These are phyloP conservation scores for Erysimum cheiri DNA, from an alignment of 441 rosid genomes.

Conservation along the genomic window DNA sequence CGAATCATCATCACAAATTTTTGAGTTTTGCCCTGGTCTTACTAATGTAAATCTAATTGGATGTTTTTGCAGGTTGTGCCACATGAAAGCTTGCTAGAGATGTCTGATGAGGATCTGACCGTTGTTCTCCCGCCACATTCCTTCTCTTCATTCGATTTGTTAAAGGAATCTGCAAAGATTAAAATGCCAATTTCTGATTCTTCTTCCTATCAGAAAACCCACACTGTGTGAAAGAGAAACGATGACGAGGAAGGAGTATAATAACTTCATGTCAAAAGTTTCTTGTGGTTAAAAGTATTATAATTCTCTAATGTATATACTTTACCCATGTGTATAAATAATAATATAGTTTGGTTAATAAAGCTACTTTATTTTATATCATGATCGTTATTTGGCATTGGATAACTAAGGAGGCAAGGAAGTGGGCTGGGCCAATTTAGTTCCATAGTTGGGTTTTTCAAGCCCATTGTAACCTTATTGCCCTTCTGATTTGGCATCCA, in stretches of 20 bases:
- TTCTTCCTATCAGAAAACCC: slow-evolving; percentile 29
- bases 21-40: not conserved
- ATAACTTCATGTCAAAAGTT: not conserved
- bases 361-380: not conserved
- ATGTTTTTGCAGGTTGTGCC: slow-evolving; percentile 60
- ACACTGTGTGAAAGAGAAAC: slow-evolving; percentile 45
- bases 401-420: not conserved
- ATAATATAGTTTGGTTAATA: not conserved
- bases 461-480: not conserved
- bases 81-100: slow-evolving; percentile 44
- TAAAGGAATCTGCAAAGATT: slow-evolving; percentile 50
- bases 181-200: slow-evolving; percentile 48
- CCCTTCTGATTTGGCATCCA: not conserved
- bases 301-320: no score
- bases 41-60: not conserved
- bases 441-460: slow-evolving; percentile 1
- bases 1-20: slow-evolving; percentile 17
- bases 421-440: slow-evolving; percentile 11
- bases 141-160: slow-evolving; percentile 68
- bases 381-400: not conserved
- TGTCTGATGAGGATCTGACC: slow-evolving; percentile 56
- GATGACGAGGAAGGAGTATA: not conserved
- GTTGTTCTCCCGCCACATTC: slow-evolving; percentile 64
- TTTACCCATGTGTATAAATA: not conserved
- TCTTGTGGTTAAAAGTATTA: not conserved